These are phyloP conservation scores for Houttuynia cordata DNA, from an alignment of 164 flowering plant genomes.

Conservation along the genomic window DNA sequence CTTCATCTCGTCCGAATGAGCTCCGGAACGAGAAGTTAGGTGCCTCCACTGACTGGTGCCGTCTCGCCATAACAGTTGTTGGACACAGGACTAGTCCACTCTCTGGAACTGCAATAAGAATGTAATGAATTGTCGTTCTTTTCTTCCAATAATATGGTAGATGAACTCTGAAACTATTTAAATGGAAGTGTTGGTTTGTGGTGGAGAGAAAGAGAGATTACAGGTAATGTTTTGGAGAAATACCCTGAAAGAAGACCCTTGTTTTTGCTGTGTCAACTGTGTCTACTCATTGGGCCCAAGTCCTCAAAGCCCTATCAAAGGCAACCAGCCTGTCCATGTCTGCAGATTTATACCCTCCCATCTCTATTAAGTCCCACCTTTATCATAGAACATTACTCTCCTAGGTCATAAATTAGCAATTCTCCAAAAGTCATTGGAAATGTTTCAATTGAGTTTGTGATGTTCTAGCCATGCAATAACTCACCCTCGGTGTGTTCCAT, in stretches of 20 bases:
- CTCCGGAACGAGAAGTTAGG: conserved; percentile 41
- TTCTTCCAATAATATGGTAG: too few relatives aligned
- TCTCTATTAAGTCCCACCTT: conserved; percentile 83
- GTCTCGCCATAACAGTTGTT: conserved; percentile 82
- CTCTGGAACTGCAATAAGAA: neutral
- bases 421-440: too few relatives aligned
- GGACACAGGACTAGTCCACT: neutral
- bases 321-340: conserved; percentile 77
- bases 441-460: too few relatives aligned
- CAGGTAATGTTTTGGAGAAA: conserved; percentile 88
- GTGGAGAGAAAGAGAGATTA: conserved; percentile 10
- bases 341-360: conserved; percentile 38
- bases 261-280: conserved; percentile 41
- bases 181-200: too few relatives aligned
- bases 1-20: conserved; percentile 55
- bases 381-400: neutral
- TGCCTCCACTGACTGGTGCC: conserved; percentile 35
- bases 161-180: too few relatives aligned
- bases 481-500: conserved; percentile 42
- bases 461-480: neutral
- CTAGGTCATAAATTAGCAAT: too few relatives aligned
- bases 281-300: conserved; percentile 88
- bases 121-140: too few relatives aligned
- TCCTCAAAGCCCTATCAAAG: conserved; percentile 50
- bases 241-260: conserved; percentile 59